Base-by-base conservation (phyloP, 2,329 filamentous ascomycete species). In the Clarireedia homoeocarpa region DNA sequence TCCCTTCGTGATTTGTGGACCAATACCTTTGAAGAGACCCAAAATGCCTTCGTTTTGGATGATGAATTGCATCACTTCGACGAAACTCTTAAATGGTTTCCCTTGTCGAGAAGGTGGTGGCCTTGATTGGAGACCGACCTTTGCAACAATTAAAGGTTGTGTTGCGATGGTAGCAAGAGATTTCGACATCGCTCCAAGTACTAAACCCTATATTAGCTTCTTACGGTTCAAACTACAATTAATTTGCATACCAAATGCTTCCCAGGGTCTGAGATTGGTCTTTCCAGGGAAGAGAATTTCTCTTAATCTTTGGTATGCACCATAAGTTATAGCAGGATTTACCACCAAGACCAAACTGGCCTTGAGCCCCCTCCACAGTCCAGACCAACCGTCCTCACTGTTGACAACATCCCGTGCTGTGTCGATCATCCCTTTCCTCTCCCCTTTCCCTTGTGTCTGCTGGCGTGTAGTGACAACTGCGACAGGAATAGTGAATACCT, bases 281-380 rank as follows among this genome's bases (percentile, higher is more conserved):
- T 88, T 91, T 27, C 85, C 86, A 0, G 89, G 87, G 71, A 90
- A 97, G 26, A 96, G 65, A 9, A 82, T 65, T 38, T 86, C 85
- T 72, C 88, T 88, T 63, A 97, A 75, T 63, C 91, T 83, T 75
- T 99, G 91, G 69, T 97, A 99, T 53, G 91, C 91, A 53, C 94
- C 94, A 66, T 99, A 99, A 48, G 94, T 99, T 71, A 99, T 99
- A 48, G 91, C 89, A 10, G 94, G 94, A 71, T 99, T 99, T 59
- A 97, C 83, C 10, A 97, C 92, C 58, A 99, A 80, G 30, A 99
- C 92, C 69, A 99, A 79, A 71, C 91, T 96, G 54, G 94, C 94
- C 75, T 96, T 96, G 64, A 99, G 74, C 7, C 94, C 94, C 71
- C 92, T 86, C 94, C 94, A 99, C 45, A 99, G 79, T 14, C 94